Conservation (phyloP, 805 yeast species). For the Yamadazyma sp. region DNA sequence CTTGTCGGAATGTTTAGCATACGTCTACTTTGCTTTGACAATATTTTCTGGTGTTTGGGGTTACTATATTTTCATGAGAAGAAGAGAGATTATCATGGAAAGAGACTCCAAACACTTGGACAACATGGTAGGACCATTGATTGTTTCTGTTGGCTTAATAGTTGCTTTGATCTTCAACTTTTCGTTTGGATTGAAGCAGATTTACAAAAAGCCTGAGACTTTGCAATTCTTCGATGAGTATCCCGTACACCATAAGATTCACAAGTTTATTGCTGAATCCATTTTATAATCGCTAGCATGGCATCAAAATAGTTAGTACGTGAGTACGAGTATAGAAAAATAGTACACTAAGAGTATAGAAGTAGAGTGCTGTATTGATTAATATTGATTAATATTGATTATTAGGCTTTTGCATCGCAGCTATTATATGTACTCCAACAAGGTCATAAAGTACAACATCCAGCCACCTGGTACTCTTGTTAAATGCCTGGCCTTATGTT, state of each 20-base stretch:
- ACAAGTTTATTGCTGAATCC: conserved; percentile 28
- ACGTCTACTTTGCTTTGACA: conserved; percentile 76
- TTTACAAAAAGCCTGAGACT: conserved; percentile 20
- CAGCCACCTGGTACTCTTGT: too few species aligned
- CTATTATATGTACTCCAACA: too few species aligned
- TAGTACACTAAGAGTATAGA: background rate
- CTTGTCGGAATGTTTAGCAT: conserved; percentile 71
- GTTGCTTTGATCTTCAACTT: conserved; percentile 72
- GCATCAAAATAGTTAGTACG: too few species aligned
- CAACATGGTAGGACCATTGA: conserved; percentile 84
- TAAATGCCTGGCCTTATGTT: too few species aligned
- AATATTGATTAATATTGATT: too few species aligned
- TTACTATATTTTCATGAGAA: conserved; percentile 66
- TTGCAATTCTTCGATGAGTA: conserved; percentile 29
- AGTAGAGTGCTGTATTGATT: background rate
- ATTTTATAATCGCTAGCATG: conserved; percentile 8
- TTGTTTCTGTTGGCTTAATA: conserved; percentile 69
- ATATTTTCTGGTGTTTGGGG: conserved; percentile 89
- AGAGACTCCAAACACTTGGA: conserved; percentile 88
- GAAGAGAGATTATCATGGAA: conserved; percentile 71
- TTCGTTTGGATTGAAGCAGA: conserved; percentile 51
- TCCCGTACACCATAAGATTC: conserved; percentile 34
- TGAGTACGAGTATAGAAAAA: too few species aligned
- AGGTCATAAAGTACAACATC: too few species aligned
- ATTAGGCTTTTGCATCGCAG: too few species aligned